Conservation (phyloP, 495 filamentous ascomycete species). For the Viridothelium virens region DNA sequence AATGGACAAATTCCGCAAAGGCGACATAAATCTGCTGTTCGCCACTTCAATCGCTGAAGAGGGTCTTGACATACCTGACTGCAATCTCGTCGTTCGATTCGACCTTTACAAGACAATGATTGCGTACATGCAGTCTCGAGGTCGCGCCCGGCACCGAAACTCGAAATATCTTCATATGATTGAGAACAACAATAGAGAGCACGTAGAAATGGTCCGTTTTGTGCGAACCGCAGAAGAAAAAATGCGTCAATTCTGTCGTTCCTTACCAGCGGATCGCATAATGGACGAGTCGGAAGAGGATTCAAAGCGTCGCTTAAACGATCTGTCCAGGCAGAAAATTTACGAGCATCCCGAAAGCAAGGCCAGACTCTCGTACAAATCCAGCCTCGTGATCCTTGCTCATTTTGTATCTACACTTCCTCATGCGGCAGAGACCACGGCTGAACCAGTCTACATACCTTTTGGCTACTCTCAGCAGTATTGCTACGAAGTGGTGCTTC, state of each 20-base stretch:
- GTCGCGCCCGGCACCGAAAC: conserved; percentile 68
- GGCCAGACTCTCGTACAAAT: conserved; percentile 72
- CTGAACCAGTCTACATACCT: conserved; percentile 58
- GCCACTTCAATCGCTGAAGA: conserved; percentile 92
- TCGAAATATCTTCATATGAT: conserved; percentile 82
- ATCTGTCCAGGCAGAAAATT: conserved; percentile 32
- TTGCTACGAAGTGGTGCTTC: conserved; percentile 74
- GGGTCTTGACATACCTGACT: conserved; percentile 91
- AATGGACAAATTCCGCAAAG: conserved; percentile 67
- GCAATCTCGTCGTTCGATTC: conserved; percentile 83
- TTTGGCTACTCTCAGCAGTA: conserved; percentile 51
- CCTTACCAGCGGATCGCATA: conserved; percentile 66
- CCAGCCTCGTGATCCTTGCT: conserved; percentile 58
- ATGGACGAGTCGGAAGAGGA: conserved; percentile 55
- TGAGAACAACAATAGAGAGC: conserved; percentile 56
- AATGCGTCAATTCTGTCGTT: conserved; percentile 67
- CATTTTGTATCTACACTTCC: conserved; percentile 50
- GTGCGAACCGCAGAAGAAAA: conserved; percentile 47
- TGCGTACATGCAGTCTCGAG: conserved; percentile 90
- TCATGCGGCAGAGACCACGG: conserved; percentile 47
- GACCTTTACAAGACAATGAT: conserved; percentile 88
- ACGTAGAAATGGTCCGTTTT: conserved; percentile 49
- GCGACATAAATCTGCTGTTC: conserved; percentile 78
- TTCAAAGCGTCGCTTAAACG: background rate
- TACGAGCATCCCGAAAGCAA: conserved; percentile 62